A percentile compares a stretch with the other conserved stretches of the same genome.
phyloP scores from a whole-genome alignment of 106 monocot species.

The Dioscorea zingiberensis region DNA sequence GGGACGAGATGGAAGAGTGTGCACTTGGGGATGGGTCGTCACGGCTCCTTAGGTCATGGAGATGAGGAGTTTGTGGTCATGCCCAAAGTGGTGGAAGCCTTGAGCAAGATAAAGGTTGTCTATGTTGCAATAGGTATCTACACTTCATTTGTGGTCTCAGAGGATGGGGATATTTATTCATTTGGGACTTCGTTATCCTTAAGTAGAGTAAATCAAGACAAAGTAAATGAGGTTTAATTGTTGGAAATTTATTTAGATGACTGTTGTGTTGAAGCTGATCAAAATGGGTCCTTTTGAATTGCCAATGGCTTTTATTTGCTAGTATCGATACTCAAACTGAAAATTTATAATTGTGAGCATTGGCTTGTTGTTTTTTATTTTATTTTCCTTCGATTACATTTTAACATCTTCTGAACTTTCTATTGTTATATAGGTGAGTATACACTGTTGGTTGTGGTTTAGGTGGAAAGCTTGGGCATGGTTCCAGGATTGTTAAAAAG shows the following conservation, averaged over 20 bases:
- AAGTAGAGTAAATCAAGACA: no score
- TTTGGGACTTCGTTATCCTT: slow-evolving; percentile 90
- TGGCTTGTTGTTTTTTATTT: no score
- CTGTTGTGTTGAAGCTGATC: no score
- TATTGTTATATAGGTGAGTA: slow-evolving; percentile 54
- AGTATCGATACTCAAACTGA: no score
- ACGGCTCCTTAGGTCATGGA: slow-evolving; percentile 96
- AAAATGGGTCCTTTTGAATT: slow-evolving; percentile 21
- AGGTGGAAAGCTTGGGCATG: slow-evolving; percentile 97
- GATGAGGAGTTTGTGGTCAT: slow-evolving; percentile 76
- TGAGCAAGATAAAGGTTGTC: slow-evolving; percentile 68
- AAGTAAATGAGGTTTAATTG: no score
- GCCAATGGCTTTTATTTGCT: no score
- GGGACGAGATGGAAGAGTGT: slow-evolving; percentile 83
- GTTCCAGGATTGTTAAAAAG: slow-evolving; percentile 77
- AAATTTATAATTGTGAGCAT: no score
- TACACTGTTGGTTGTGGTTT: slow-evolving; percentile 97
- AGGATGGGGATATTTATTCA: slow-evolving; percentile 84
- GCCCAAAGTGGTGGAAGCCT: slow-evolving; percentile 78
- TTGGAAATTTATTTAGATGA: no score
- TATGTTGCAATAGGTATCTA: slow-evolving; percentile 93
- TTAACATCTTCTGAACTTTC: no score
- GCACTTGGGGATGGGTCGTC: slow-evolving; percentile 98
- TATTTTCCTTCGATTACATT: no score
- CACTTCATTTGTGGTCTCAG: slow-evolving; percentile 88